phyloP scores from a whole-genome alignment of 192 early-diverging fungal genomes.

The Coemansia reversa region DNA sequence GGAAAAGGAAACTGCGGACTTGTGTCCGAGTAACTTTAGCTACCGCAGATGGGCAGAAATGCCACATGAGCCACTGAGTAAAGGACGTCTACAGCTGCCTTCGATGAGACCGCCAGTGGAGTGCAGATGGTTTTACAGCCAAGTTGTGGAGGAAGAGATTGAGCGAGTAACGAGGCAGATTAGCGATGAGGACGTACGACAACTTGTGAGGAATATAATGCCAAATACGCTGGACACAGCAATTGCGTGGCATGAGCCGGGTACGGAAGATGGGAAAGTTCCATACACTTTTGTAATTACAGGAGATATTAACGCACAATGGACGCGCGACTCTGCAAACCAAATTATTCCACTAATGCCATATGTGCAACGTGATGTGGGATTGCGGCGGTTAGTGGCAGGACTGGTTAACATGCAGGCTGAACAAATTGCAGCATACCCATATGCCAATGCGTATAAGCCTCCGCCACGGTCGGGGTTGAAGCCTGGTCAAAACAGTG shows the following conservation, averaged over 20 bases:
- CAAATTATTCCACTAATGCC: constrained; percentile 58
- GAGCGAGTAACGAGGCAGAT: constrained; percentile 24
- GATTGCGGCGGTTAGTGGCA: constrained; percentile 41
- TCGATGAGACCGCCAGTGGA: too few species aligned
- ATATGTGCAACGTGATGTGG: constrained; percentile 30
- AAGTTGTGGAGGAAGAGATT: constrained; percentile 46
- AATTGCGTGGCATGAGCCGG: constrained; percentile 48
- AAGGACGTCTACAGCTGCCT: too few species aligned
- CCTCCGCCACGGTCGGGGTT: constrained; percentile 42
- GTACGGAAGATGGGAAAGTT: constrained; percentile 4
- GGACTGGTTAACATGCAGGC: constrained; percentile 59
- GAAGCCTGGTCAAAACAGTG: constrained; percentile 16
- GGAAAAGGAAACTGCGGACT: too few species aligned
- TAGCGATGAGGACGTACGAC: constrained; percentile 48
- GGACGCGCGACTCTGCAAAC: constrained; percentile 68
- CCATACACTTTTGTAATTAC: constrained; percentile 66
- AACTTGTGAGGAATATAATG: constrained; percentile 58
- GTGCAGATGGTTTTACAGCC: constrained; percentile 10
- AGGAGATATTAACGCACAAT: constrained; percentile 70
- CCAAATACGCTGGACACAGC: constrained; percentile 70
- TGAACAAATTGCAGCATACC: constrained; percentile 33
- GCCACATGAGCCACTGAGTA: too few species aligned
- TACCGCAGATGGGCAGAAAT: too few species aligned
- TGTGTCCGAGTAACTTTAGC: too few species aligned
- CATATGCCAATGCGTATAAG: constrained; percentile 64